Conservation (phyloP, 2,329 filamentous ascomycete species). For the Waltergamsia citrina region DNA sequence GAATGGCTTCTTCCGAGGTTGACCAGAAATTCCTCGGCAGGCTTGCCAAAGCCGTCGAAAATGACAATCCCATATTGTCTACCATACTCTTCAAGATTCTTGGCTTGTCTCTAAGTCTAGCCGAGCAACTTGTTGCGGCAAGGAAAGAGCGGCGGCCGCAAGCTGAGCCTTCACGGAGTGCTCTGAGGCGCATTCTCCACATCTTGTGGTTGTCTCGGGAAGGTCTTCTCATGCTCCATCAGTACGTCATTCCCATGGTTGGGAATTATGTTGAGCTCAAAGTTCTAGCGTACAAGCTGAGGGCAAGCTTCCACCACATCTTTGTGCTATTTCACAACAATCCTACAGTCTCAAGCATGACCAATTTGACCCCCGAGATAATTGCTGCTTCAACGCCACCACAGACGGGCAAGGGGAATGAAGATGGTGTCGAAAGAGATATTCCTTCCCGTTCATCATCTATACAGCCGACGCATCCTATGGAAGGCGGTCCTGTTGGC, state of each 20-base stretch:
- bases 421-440: constrained; percentile 33
- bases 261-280: constrained; percentile 72
- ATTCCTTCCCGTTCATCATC: constrained; percentile 29
- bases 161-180: constrained; percentile 63
- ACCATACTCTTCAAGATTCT: constrained; percentile 83
- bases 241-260: constrained; percentile 79
- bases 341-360: constrained; percentile 60
- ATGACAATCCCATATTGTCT: constrained; percentile 70
- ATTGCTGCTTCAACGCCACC: constrained; percentile 25
- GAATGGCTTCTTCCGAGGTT: constrained; percentile 92
- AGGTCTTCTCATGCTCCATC: constrained; percentile 78
- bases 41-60: constrained; percentile 71
- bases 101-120: constrained; percentile 81
- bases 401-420: constrained; percentile 38
- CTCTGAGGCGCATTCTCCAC: constrained; percentile 72
- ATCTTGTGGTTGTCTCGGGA: constrained; percentile 95
- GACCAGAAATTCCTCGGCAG: constrained; percentile 95
- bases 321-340: constrained; percentile 95
- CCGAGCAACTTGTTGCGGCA: constrained; percentile 72
- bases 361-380: constrained; percentile 38
- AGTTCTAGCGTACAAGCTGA: constrained; percentile 82
- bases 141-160: constrained; percentile 69
- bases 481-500: constrained; percentile 51
- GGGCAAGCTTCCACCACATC: constrained; percentile 92
- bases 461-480: constrained; percentile 35